Evolutionary conservation across 208 protist species (phyloP).

Genomic region (Acanthamoeba culbertsoni): DNA sequence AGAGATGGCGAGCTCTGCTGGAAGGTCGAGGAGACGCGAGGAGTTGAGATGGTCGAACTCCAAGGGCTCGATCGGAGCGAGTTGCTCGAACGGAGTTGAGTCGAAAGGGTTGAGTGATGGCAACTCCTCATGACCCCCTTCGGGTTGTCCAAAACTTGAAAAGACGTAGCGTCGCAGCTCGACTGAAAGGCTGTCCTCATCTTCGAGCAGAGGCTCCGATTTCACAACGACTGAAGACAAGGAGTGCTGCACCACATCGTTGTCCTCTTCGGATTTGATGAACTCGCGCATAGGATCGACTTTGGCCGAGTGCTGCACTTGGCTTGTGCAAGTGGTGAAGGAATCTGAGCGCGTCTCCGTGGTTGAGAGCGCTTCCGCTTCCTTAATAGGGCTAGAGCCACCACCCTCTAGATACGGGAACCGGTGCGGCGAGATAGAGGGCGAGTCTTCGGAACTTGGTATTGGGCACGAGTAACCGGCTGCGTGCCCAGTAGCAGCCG

Average conservation of each 20-base stretch:
- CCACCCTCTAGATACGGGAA: no score
- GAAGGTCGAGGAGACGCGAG: not conserved
- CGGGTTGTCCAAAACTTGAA: not conserved
- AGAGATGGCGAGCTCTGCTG: not conserved
- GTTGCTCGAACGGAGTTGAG: not conserved
- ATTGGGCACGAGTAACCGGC: no score
- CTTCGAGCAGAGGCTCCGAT: not conserved
- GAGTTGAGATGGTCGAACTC: not conserved
- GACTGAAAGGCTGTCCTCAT: not conserved
- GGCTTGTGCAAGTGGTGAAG: no score
- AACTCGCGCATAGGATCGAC: no score
- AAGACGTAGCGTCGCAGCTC: not conserved
- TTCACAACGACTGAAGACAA: not conserved
- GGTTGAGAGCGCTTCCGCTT: no score
- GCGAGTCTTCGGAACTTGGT: no score
- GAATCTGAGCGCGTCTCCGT: no score
- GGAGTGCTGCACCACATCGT: not conserved
- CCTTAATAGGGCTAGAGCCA: no score
- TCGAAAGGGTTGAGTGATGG: not conserved
- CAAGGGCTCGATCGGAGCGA: not conserved
- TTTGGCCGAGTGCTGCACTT: no score
- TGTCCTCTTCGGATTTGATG: not conserved
- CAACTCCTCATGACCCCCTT: not conserved
- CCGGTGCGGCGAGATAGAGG: no score
- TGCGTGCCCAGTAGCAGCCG: no score